Percentiles rank a stretch among this genome's conserved stretches.
These are phyloP conservation scores for Fusarium nanum DNA, from an alignment of 2,329 filamentous ascomycete genomes.

Conservation along the genomic window DNA sequence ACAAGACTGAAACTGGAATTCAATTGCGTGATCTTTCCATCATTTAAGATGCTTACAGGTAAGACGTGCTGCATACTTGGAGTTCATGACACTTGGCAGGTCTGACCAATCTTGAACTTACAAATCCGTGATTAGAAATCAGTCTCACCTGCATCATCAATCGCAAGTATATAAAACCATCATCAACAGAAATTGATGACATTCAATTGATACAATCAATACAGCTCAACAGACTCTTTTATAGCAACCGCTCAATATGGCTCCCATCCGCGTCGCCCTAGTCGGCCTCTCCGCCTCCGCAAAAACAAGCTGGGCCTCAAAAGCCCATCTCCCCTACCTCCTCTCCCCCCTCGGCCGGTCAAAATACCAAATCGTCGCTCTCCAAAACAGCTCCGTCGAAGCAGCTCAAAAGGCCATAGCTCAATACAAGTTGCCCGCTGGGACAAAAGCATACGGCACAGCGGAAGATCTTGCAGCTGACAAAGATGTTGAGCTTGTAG, in stretches of 20 bases:
- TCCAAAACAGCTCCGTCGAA: slow-evolving; percentile 62
- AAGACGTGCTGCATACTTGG: not conserved
- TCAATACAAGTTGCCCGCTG: slow-evolving; percentile 55
- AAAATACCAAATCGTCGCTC: slow-evolving; percentile 62
- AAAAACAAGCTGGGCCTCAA: slow-evolving; percentile 64
- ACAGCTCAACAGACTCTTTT: fast-evolving
- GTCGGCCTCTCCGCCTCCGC: slow-evolving; percentile 67
- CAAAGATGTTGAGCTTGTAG: slow-evolving; percentile 64
- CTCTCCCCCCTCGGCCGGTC: slow-evolving; percentile 56
- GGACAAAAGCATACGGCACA: slow-evolving; percentile 62
- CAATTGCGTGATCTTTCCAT: not conserved
- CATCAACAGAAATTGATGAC: too few relatives aligned
- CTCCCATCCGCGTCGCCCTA: slow-evolving; percentile 66
- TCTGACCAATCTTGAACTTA: not conserved
- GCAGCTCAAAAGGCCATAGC: slow-evolving; percentile 58
- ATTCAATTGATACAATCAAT: too few relatives aligned
- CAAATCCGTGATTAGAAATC: slow-evolving; percentile 25
- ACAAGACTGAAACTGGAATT: not conserved
- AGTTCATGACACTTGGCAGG: not conserved
- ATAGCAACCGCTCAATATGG: slow-evolving; percentile 45
- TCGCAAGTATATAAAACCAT: not conserved
- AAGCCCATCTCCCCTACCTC: slow-evolving; percentile 70
- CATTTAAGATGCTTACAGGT: not conserved
- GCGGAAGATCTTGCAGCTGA: slow-evolving; percentile 62
- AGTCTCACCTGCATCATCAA: slow-evolving; percentile 2